These are phyloP conservation scores for Juglanconis oblonga DNA, from an alignment of 2,329 filamentous ascomycete genomes.

Conservation along the genomic window DNA sequence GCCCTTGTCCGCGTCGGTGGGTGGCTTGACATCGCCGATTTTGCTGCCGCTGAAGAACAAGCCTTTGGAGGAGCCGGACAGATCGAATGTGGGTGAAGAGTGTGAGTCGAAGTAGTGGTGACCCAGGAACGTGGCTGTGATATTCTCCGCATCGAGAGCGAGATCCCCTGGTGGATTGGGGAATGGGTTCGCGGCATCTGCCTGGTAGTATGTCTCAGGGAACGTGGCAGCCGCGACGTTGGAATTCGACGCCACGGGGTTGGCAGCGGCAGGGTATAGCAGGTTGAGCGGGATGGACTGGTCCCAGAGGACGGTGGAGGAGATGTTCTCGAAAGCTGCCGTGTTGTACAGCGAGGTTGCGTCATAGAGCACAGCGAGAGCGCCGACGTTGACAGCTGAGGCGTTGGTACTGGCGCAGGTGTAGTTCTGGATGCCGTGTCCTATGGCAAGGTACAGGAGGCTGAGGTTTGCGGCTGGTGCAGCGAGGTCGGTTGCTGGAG, in stretches of 20 bases:
- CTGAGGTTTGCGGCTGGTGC: conserved; percentile 34
- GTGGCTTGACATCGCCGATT: conserved; percentile 52
- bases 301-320: conserved; percentile 37
- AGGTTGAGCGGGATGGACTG: conserved; percentile 48
- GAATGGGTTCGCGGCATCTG: conserved; percentile 45
- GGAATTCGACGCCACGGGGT: conserved; percentile 22
- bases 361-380: conserved; percentile 60
- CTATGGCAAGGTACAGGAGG: conserved; percentile 56
- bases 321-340: conserved; percentile 37
- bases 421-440: conserved; percentile 69
- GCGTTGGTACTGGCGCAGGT: conserved; percentile 46
- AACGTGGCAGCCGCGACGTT: conserved; percentile 26
- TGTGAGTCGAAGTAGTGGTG: conserved; percentile 63
- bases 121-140: conserved; percentile 47
- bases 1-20: conserved; percentile 44
- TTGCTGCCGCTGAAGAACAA: conserved; percentile 43
- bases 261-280: conserved; percentile 25
- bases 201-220: conserved; percentile 34
- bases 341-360: conserved; percentile 44
- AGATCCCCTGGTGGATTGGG: conserved; percentile 37
- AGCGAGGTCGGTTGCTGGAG: conserved; percentile 43
- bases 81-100: conserved; percentile 58
- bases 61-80: conserved; percentile 35
- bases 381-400: conserved; percentile 43
- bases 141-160: conserved; percentile 28